These are phyloP conservation scores for Erythrophleum fordii DNA, from an alignment of 306 rosid genomes.

Conservation along the genomic window DNA sequence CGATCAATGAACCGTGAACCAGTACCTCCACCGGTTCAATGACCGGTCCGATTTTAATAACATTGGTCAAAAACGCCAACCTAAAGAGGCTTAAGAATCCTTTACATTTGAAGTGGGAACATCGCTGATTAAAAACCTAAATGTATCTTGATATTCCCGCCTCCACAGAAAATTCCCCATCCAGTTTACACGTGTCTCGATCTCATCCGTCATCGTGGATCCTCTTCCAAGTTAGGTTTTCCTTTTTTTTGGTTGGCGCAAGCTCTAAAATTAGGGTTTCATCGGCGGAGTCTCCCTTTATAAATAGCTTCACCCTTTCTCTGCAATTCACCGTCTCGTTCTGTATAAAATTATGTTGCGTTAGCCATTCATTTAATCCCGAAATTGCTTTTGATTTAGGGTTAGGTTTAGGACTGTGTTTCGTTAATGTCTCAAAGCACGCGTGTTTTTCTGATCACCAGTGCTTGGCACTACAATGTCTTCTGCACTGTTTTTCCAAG, in stretches of 20 bases:
- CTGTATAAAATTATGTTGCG: neutral
- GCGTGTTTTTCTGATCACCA: slow-evolving; percentile 52
- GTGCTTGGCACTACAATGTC: slow-evolving; percentile 26
- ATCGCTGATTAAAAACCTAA: no score
- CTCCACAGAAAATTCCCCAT: no score
- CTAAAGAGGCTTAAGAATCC: no score
- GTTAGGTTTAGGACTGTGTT: neutral
- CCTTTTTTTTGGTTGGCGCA: neutral
- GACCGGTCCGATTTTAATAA: no score
- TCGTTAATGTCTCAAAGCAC: neutral
- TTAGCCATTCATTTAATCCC: neutral
- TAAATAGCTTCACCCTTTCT: slow-evolving; percentile 12
- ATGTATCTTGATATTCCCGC: no score
- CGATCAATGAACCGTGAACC: no score
- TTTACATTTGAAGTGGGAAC: no score
- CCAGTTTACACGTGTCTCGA: slow-evolving; percentile 6
- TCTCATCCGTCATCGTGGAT: neutral
- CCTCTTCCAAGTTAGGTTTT: slow-evolving; percentile 19
- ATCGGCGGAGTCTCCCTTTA: slow-evolving; percentile 33
- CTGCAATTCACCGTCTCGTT: neutral
- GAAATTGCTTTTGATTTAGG: neutral
- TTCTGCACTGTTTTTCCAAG: slow-evolving; percentile 33
- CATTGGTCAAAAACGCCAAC: no score
- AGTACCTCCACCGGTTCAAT: no score
- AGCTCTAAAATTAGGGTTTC: slow-evolving; percentile 39